Percentiles rank a stretch among this genome's conserved stretches.
phyloP scores from a whole-genome alignment of 306 rosid genomes.

The Corylus americana region DNA sequence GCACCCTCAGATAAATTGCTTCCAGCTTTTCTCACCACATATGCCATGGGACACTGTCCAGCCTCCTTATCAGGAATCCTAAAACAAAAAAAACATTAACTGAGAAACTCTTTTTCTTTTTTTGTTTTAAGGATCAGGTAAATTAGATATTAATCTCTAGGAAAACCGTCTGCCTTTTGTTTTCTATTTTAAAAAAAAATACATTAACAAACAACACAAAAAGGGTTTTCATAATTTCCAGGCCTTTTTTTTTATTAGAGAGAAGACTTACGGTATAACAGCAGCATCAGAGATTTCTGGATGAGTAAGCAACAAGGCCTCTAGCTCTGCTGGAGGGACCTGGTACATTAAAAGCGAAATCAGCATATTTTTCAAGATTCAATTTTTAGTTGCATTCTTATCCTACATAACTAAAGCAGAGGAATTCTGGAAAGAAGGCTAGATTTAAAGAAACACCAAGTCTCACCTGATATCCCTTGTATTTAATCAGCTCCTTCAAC shows the following conservation, averaged over 20 bases:
- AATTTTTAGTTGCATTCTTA: neutral
- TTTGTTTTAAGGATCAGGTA: neutral
- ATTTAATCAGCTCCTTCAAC: slow-evolving; percentile 87
- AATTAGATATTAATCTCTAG: neutral
- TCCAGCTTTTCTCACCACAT: slow-evolving; percentile 70
- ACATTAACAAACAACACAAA: too few relatives aligned
- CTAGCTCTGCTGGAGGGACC: slow-evolving; percentile 97
- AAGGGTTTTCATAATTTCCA: too few relatives aligned
- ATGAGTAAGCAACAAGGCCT: slow-evolving; percentile 80
- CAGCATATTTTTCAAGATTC: neutral
- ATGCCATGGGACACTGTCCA: slow-evolving; percentile 89
- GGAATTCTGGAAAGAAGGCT: neutral
- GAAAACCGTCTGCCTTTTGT: neutral
- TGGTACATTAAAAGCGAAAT: slow-evolving; percentile 22
- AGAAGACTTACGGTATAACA: slow-evolving; percentile 80
- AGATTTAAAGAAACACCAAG: neutral
- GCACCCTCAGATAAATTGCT: slow-evolving; percentile 48
- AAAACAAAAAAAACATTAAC: slow-evolving; percentile 5
- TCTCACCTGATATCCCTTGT: slow-evolving; percentile 90
- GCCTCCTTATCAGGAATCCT: slow-evolving; percentile 85
- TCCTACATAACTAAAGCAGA: neutral
- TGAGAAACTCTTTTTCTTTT: neutral
- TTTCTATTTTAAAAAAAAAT: too few relatives aligned
- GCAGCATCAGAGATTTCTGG: slow-evolving; percentile 76
- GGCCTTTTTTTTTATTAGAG: neutral